phyloP scores from a whole-genome alignment of 495 filamentous ascomycete species.

The Pseudevernia furfuracea region DNA sequence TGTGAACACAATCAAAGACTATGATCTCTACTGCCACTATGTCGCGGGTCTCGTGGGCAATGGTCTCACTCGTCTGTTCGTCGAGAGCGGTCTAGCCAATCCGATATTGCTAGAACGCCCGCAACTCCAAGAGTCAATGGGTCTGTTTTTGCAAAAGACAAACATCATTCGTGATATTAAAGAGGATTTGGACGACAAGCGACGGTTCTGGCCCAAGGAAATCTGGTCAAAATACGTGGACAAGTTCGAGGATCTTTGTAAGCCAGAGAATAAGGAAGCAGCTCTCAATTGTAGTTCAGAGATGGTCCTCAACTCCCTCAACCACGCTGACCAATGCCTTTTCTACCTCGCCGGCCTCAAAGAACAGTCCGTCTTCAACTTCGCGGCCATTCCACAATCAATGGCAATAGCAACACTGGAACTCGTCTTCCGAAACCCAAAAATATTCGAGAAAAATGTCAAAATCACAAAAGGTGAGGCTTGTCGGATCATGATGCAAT shows the following conservation, averaged over 20 bases:
- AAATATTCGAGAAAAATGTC: slow-evolving; percentile 78
- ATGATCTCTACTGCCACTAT: slow-evolving; percentile 94
- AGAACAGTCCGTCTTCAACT: slow-evolving; percentile 99
- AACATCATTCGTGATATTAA: slow-evolving; percentile 96
- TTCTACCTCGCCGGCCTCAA: slow-evolving; percentile 95
- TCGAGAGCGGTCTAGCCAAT: slow-evolving; percentile 82
- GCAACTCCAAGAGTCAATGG: slow-evolving; percentile 87
- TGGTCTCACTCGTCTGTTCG: slow-evolving; percentile 83
- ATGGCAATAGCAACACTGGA: slow-evolving; percentile 96
- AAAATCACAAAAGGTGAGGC: slow-evolving; percentile 96
- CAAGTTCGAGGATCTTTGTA: slow-evolving; percentile 83
- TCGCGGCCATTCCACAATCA: slow-evolving; percentile 92
- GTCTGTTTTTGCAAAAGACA: slow-evolving; percentile 92
- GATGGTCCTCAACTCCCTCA: slow-evolving; percentile 84
- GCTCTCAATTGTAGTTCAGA: slow-evolving; percentile 87
- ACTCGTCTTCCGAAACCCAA: slow-evolving; percentile 84
- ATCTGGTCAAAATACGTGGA: slow-evolving; percentile 93
- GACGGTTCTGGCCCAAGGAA: slow-evolving; percentile 89
- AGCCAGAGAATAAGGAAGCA: slow-evolving; percentile 66
- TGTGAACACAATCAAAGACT: slow-evolving; percentile 77
- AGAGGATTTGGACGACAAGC: slow-evolving; percentile 79
- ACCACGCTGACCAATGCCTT: slow-evolving; percentile 84
- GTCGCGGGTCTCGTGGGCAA: slow-evolving; percentile 96
- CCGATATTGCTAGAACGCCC: slow-evolving; percentile 69
- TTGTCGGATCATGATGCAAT: slow-evolving; percentile 83